Evolutionary conservation across 1,284 basidiomycete genomes (phyloP), one percentile per base, ranked within the genome.

Genomic region (Butyriboletus pseudospeciosus): DNA sequence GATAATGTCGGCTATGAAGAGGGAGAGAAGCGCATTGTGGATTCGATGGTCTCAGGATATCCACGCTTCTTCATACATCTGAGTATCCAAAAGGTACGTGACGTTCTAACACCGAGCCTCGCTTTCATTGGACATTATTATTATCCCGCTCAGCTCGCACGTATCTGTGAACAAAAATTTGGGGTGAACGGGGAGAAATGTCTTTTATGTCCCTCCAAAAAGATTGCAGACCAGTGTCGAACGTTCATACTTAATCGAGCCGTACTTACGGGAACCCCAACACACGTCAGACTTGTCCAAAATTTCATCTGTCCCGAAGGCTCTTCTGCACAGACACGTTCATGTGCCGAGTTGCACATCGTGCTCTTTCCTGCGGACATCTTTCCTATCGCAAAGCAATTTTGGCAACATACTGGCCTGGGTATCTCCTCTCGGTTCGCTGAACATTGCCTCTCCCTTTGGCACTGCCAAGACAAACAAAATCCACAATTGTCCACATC

Each of bases 1-100:
- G 97, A 98, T 73, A 94, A 90, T 62, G 83, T 99, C 46, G 95
- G 81, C 14, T 99, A 98, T 64, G 96, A 98, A 71, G 90, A 94
- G 65, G 94, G 94, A 14, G 85, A 90, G n/a, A 83, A 86, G 62
- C 80, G 93, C 37, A 86, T 99, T 7, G 70, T 89, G 3, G 81
- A 91, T 53, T 78, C 76, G 17, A 95, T 98, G 94, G 81, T 90
- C 53, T 86, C 87, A 6, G 97, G 96, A n/a, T 99, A 99, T 68
- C 97, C 97, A 0, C 79, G 97, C 46, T 99, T 99, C 76, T 98
- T 97, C 71, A 90, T 99, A 52, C 93, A 98, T 71, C 76, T 84
- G 26, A 88, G 81, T 60, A 94, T 98, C 37, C 84, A 86, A 67
- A 92, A 93, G 79, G 94, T 94, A 64, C 59, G 81, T n/a, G n/a